These are phyloP conservation scores for Corchorus olitorius DNA, from an alignment of 345 rosid species.

Conservation along the genomic window DNA sequence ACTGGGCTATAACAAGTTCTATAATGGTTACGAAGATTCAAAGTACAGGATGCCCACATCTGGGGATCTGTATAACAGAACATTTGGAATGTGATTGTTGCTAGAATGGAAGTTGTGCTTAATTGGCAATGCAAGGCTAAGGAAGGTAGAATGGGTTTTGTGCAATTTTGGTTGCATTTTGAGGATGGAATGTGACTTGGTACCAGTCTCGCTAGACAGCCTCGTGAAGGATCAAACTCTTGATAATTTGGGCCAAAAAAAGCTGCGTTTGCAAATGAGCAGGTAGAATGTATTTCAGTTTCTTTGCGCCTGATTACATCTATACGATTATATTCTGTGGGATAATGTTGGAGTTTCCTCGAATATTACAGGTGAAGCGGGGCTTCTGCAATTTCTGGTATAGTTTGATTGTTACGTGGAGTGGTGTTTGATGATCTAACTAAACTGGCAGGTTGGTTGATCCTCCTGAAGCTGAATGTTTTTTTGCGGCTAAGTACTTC, in stretches of 20 bases:
- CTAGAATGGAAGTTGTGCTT: constrained; percentile 18
- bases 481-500: constrained; percentile 14
- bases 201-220: constrained; percentile 35
- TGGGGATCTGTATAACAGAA: constrained; percentile 66
- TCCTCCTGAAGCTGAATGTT: constrained; percentile 29
- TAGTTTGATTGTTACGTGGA: constrained; percentile 13
- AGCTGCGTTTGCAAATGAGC: constrained; percentile 35
- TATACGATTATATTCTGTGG: background rate
- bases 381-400: constrained; percentile 20
- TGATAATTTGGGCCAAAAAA: constrained; percentile 23
- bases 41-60: constrained; percentile 66
- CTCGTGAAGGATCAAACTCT: constrained; percentile 41
- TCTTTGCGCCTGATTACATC: background rate
- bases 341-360: background rate
- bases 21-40: constrained; percentile 67
- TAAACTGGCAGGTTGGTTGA: constrained; percentile 30
- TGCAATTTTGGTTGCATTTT: constrained; percentile 13
- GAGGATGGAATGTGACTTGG: constrained; percentile 27
- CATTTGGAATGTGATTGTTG: constrained; percentile 65
- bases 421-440: constrained; percentile 14
- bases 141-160: constrained; percentile 10
- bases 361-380: constrained; percentile 29
- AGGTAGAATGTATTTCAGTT: constrained; percentile 24
- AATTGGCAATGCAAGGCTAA: constrained; percentile 27
- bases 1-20: constrained; percentile 58